Evolutionary conservation across 2,329 filamentous ascomycete genomes (phyloP).

Genomic region (Fusarium chaquense): DNA sequence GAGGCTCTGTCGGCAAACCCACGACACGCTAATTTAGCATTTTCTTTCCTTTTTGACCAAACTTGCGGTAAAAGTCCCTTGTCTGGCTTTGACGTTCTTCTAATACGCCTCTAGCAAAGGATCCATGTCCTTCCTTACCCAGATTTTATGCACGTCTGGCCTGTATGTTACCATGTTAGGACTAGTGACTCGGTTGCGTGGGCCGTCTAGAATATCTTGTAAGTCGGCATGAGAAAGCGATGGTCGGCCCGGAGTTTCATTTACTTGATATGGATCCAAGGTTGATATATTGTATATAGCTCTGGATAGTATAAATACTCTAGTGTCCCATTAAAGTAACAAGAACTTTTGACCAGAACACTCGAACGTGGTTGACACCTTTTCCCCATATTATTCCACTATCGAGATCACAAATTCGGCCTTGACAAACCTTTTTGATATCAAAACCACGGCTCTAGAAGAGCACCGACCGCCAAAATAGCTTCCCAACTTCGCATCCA

Average conservation of each 20-base stretch:
- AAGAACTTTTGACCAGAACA: not conserved
- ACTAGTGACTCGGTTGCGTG: slow-evolving; percentile 35
- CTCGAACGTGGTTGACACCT: not conserved
- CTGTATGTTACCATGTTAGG: slow-evolving; percentile 30
- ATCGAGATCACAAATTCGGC: not conserved
- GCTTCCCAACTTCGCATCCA: slow-evolving; percentile 63
- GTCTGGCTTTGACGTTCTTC: slow-evolving; percentile 10
- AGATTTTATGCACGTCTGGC: slow-evolving; percentile 41
- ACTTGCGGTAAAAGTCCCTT: slow-evolving; percentile 18
- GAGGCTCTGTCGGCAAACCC: slow-evolving; percentile 4
- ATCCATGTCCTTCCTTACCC: slow-evolving; percentile 30
- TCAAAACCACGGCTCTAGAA: slow-evolving; percentile 21
- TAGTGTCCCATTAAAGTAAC: not conserved
- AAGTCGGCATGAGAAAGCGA: slow-evolving; percentile 21
- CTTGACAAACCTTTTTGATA: not conserved
- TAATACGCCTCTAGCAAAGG: slow-evolving; percentile 7
- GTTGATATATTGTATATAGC: not conserved
- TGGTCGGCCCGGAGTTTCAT: slow-evolving; percentile 23
- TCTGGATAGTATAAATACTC: slow-evolving; percentile 5
- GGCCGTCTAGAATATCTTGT: slow-evolving; percentile 29
- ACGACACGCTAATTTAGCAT: slow-evolving; percentile 9
- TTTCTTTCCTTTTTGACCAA: not conserved
- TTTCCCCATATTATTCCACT: not conserved
- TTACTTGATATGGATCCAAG: slow-evolving; percentile 7
- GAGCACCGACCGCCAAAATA: slow-evolving; percentile 61